Evolutionary conservation across 2,329 filamentous ascomycete species (phyloP).

Genomic region (Fusarium lateritium): DNA sequence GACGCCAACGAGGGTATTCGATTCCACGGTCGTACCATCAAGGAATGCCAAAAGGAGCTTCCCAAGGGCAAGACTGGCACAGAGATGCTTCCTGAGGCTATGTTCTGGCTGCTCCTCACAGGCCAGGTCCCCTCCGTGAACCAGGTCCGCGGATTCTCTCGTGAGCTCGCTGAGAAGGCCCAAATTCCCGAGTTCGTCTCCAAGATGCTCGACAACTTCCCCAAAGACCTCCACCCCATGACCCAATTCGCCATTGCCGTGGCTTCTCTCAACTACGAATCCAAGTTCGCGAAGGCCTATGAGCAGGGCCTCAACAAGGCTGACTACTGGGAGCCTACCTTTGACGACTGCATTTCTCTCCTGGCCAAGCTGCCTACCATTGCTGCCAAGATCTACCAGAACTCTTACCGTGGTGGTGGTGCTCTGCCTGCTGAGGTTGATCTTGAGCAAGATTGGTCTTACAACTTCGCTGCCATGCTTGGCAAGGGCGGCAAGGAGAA

Average conservation of each 20-base stretch:
- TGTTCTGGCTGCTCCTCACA: constrained; percentile 99
- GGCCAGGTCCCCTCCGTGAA: constrained; percentile 87
- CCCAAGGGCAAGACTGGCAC: constrained; percentile 93
- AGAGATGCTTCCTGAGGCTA: constrained; percentile 98
- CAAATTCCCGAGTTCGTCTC: constrained; percentile 85
- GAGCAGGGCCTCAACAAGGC: constrained; percentile 92
- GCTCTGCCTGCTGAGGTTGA: constrained; percentile 84
- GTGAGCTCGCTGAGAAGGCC: constrained; percentile 89
- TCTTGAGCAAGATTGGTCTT: constrained; percentile 92
- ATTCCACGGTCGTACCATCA: constrained; percentile 98
- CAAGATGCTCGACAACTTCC: constrained; percentile 91
- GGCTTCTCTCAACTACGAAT: constrained; percentile 95
- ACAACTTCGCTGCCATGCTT: constrained; percentile 98
- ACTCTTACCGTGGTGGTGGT: constrained; percentile 82
- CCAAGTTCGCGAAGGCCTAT: constrained; percentile 93
- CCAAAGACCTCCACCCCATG: constrained; percentile 94
- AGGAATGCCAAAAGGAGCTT: constrained; percentile 94
- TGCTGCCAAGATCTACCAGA: constrained; percentile 97
- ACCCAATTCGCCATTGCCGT: constrained; percentile 97
- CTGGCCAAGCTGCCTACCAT: constrained; percentile 97
- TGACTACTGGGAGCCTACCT: constrained; percentile 98
- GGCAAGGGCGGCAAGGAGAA: constrained; percentile 91
- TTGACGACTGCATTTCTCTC: constrained; percentile 93
- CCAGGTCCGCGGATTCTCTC: constrained; percentile 87
- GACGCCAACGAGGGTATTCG: constrained; percentile 98